A percentile compares a stretch with the other conserved stretches of the same genome.
These are phyloP conservation scores for Mucor sp. DNA, from an alignment of 371 early-diverging fungal species.

Conservation along the genomic window DNA sequence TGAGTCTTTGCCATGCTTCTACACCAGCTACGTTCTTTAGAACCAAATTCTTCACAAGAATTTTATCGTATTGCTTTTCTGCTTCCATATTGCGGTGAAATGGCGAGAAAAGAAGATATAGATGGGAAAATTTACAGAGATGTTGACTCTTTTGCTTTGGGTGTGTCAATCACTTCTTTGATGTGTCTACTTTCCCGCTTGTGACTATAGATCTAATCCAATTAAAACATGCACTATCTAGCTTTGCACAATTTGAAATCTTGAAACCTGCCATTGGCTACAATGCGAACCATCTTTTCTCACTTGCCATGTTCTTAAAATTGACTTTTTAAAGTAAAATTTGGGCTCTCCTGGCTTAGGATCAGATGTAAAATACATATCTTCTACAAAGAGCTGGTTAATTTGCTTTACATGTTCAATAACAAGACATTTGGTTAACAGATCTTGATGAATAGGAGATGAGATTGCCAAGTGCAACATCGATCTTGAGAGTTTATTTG, in stretches of 20 bases:
- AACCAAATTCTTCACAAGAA: constrained; percentile 79
- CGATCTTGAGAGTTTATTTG: neutral
- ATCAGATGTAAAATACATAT: too few species aligned
- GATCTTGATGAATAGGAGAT: neutral
- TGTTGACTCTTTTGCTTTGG: neutral
- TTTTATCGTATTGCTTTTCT: constrained; percentile 62
- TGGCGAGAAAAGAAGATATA: neutral
- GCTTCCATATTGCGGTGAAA: neutral
- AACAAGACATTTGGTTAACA: neutral
- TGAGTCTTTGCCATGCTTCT: constrained; percentile 91
- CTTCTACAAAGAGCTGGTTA: neutral
- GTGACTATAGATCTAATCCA: constrained; percentile 4
- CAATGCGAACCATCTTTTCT: neutral
- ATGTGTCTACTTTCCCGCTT: neutral
- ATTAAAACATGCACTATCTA: neutral
- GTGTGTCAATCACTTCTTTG: neutral
- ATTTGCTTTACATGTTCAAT: neutral
- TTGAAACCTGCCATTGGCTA: neutral
- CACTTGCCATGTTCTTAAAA: neutral
- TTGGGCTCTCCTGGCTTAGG: neutral
- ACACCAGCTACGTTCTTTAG: constrained; percentile 89
- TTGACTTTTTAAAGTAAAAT: neutral
- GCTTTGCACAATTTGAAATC: neutral
- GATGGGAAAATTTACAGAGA: constrained; percentile 1
- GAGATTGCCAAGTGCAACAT: neutral